A percentile compares a stretch with the other conserved stretches of the same genome.
These are phyloP conservation scores for Chlorophyllum brunneum DNA, from an alignment of 768 basidiomycete genomes.

Conservation along the genomic window DNA sequence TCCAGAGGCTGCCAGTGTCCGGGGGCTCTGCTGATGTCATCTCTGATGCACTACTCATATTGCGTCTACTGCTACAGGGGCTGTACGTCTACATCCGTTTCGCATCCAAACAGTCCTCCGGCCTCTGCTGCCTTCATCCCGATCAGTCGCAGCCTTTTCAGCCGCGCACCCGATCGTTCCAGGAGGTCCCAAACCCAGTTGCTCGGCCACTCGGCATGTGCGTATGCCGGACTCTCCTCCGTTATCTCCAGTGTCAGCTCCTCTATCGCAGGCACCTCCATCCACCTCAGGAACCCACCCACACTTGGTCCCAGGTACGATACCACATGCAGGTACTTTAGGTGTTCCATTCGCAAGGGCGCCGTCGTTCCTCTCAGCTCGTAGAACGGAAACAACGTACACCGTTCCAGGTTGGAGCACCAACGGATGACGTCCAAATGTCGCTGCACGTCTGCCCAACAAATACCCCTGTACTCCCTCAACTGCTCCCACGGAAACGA, in stretches of 20 bases:
- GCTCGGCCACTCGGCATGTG: constrained; percentile 19
- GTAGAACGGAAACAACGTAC: constrained; percentile 19
- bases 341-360: constrained; percentile 14
- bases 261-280: constrained; percentile 19
- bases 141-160: constrained; percentile 15
- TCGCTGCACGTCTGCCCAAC: constrained; percentile 22
- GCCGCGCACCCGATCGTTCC: constrained; percentile 18
- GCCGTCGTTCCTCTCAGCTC: constrained; percentile 7
- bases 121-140: no score
- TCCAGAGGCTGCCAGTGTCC: no score
- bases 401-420: constrained; percentile 21
- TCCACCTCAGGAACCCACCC: constrained; percentile 18
- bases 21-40: no score
- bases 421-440: constrained; percentile 23
- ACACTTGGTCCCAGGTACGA: constrained; percentile 18
- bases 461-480: constrained; percentile 18
- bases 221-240: constrained; percentile 19
- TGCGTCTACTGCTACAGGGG: no score
- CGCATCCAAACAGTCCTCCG: no score
- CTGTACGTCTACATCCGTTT: no score
- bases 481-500: constrained; percentile 19
- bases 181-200: constrained; percentile 16
- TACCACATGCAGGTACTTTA: constrained; percentile 19
- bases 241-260: constrained; percentile 20
- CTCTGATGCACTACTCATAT: no score